Conservation (phyloP, 225 moss, liverwort and hornwort species). For the Physcomitrium patens region DNA sequence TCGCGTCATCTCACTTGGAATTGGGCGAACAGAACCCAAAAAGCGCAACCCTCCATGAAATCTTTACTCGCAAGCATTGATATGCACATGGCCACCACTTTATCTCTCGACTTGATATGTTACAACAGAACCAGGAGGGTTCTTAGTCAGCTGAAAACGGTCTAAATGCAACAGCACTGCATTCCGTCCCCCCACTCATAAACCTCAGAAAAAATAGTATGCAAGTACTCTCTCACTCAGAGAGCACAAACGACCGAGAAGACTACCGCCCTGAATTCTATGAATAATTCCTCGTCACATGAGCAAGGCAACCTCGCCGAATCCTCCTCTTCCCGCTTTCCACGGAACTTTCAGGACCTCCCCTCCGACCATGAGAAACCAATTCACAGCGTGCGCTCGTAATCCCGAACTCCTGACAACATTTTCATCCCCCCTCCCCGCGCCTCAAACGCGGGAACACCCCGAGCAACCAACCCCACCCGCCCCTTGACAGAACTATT, state of each 20-base stretch:
- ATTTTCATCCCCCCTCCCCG: conserved; percentile 18
- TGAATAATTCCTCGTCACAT: neutral
- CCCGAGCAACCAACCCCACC: too few relatives aligned
- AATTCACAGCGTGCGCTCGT: conserved; percentile 17
- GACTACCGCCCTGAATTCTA: neutral
- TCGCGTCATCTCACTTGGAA: conserved; percentile 52
- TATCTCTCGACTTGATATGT: neutral
- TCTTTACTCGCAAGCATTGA: conserved; percentile 18
- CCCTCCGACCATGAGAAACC: conserved; percentile 2
- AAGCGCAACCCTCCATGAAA: conserved; percentile 23
- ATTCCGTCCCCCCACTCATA: conserved; percentile 25
- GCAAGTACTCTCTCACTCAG: conserved; percentile 23
- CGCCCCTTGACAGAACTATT: conserved; percentile 25
- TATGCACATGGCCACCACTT: conserved; percentile 9
- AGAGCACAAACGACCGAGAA: neutral
- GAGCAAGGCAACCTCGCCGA: conserved; percentile 2
- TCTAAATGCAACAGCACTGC: neutral
- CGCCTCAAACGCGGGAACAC: neutral
- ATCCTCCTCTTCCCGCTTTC: conserved; percentile 11
- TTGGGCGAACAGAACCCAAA: conserved; percentile 11
- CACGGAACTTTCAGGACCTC: neutral
- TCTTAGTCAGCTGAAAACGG: conserved; percentile 1
- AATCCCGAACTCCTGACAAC: conserved; percentile 28
- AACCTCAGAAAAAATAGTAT: conserved; percentile 8
- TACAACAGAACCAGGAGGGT: conserved; percentile 8